A percentile compares a stretch with the other conserved stretches of the same genome.
phyloP scores from a whole-genome alignment of 106 monocot species.

The Dendrobium nobile region DNA sequence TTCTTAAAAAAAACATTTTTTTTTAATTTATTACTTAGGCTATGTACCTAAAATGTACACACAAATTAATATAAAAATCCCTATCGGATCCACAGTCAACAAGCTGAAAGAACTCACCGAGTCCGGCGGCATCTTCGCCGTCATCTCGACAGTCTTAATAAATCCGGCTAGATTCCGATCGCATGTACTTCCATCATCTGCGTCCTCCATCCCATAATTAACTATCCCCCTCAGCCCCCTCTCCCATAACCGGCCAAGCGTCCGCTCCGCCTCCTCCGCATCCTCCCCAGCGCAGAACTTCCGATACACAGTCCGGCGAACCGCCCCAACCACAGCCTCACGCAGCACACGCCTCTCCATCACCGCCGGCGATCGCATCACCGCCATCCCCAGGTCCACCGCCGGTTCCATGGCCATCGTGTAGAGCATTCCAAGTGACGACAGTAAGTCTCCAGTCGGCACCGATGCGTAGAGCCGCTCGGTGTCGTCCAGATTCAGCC shows the following conservation, averaged over 20 bases:
- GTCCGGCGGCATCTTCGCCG: constrained; percentile 33
- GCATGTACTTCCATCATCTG: constrained; percentile 42
- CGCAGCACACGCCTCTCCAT: constrained; percentile 17
- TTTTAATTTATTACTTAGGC: too few species aligned
- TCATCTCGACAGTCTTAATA: constrained; percentile 53
- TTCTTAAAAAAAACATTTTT: too few species aligned
- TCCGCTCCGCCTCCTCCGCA: constrained; percentile 39
- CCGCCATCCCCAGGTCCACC: constrained; percentile 49
- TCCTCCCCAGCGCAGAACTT: constrained; percentile 85
- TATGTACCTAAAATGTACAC: too few species aligned
- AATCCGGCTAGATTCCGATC: constrained; percentile 62
- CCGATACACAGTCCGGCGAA: constrained; percentile 45
- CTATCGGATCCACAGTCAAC: neutral
- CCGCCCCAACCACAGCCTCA: constrained; percentile 24
- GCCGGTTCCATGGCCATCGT: constrained; percentile 38
- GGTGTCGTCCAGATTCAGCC: constrained; percentile 43
- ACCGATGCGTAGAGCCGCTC: constrained; percentile 47
- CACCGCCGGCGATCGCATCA: constrained; percentile 39
- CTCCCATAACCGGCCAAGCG: constrained; percentile 44
- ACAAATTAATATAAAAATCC: neutral
- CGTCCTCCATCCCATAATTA: constrained; percentile 88
- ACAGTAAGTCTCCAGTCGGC: constrained; percentile 27
- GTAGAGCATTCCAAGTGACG: constrained; percentile 33
- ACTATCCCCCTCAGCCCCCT: constrained; percentile 62
- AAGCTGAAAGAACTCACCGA: constrained; percentile 39